Percentiles rank a stretch among this genome's conserved stretches.
phyloP scores from a whole-genome alignment of 2,329 filamentous ascomycete species.

The Stagonosporopsis vannaccii region DNA sequence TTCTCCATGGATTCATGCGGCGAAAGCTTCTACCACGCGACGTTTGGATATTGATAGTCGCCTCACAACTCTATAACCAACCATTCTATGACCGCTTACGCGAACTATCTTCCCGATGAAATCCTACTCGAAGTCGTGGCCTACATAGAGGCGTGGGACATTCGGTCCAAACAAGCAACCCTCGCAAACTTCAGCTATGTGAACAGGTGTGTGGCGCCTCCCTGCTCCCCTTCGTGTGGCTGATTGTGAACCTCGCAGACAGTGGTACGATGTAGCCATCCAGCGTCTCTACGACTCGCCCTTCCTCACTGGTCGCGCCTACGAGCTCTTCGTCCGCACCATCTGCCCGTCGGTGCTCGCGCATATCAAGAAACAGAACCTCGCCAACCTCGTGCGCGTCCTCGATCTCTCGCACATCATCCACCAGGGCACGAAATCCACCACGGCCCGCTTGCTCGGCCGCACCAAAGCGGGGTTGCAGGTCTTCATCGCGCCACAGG shows the following conservation, averaged over 20 bases:
- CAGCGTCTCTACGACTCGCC: conserved; percentile 62
- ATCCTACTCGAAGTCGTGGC: conserved; percentile 60
- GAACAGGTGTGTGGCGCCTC: conserved; percentile 28
- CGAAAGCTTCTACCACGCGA: conserved; percentile 6
- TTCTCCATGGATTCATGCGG: conserved; percentile 2
- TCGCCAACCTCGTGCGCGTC: conserved; percentile 59
- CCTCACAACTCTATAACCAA: no score
- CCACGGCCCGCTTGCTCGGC: conserved; percentile 64
- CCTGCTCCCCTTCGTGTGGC: neutral
- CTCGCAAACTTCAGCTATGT: conserved; percentile 61
- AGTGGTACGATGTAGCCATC: conserved; percentile 65
- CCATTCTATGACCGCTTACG: conserved; percentile 10
- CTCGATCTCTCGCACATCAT: conserved; percentile 64
- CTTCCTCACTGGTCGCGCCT: conserved; percentile 60
- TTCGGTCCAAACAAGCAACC: conserved; percentile 51
- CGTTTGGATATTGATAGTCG: neutral
- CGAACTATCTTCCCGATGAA: conserved; percentile 61
- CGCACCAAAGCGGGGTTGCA: conserved; percentile 61
- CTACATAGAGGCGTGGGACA: conserved; percentile 47
- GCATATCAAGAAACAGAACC: conserved; percentile 57
- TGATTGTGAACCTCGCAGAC: conserved; percentile 37
- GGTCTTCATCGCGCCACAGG: conserved; percentile 64
- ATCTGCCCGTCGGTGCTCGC: conserved; percentile 62
- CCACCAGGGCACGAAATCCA: conserved; percentile 65
- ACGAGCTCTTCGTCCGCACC: conserved; percentile 61